Base-by-base conservation (phyloP, 2,329 filamentous ascomycete genomes). In the Verticillium zaregamsianum region DNA sequence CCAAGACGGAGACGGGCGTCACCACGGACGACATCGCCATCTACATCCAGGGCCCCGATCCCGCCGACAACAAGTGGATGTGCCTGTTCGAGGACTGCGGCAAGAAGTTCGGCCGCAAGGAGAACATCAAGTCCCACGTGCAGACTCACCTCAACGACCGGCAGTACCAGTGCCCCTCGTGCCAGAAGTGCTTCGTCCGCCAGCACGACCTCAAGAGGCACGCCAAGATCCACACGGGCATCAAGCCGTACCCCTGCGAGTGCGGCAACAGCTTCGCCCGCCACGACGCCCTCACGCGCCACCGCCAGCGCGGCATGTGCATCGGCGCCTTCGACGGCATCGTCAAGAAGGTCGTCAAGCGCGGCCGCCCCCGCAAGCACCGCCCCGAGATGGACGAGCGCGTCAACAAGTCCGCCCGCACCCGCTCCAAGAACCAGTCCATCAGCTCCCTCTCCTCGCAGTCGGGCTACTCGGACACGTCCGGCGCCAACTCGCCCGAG, bases 71-170 rank as follows among this genome's bases (percentile, higher is more conserved):
- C 68, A 93, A 92, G 75, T 95, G 90, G 89, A 80, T 88, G 7
- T 95, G 91, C 72, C 76, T 86, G n/a, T 93, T 79, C 62, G 82
- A 92, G 9, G 88, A 88, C 32, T 99, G 95, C 76, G 86, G 88
- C 68, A 96, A 97, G 76, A 86, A 88, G 59, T 98, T 99, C 72
- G 94, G 93, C n/a, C 87, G 95, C 68, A 96, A 97, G 75, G 95
- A 99, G 76, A 98, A 99, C 77, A 97, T 98, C 80, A 96, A 97
- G 74, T 96, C 93, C 0, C 95, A 99, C 74, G 92, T 99, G 15
- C 95, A 99, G 77, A 99, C 95, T 3, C 95, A 99, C 76, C 88
- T 99, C 66, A 95, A 96, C 70, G 95, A 99, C 74, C 86, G 95
- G 57, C 95, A 97, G 73, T 99, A 92, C 78, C 90, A 92, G 75